phyloP scores from a whole-genome alignment of 2,329 filamentous ascomycete species.

The Aphanocladium album region DNA sequence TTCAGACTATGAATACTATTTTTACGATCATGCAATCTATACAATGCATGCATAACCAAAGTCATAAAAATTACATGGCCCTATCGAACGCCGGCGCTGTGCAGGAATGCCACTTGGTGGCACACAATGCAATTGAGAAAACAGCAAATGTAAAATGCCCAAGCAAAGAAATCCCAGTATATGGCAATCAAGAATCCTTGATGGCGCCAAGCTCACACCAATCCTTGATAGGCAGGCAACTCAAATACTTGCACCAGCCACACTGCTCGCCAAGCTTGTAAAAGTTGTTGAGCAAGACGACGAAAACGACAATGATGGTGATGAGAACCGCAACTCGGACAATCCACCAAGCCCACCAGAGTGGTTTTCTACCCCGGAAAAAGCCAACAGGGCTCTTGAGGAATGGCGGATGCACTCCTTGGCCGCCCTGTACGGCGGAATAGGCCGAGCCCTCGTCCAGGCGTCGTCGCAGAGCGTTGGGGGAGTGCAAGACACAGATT shows the following conservation, averaged over 20 bases:
- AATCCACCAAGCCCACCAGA: conserved; percentile 99
- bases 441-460: conserved; percentile 71
- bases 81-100: conserved; percentile 30
- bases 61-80: conserved; percentile 1
- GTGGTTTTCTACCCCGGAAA: conserved; percentile 84
- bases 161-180: conserved; percentile 7
- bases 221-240: conserved; percentile 70
- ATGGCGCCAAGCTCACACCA: conserved; percentile 57
- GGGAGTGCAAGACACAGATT: conserved; percentile 82
- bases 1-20: no score
- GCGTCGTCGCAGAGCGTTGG: conserved; percentile 68
- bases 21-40: neutral
- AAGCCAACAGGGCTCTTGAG: conserved; percentile 65
- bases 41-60: neutral
- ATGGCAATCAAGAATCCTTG: conserved; percentile 15
- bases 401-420: conserved; percentile 47
- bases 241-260: conserved; percentile 91
- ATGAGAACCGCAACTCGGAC: conserved; percentile 74
- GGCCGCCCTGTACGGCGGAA: conserved; percentile 55
- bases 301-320: conserved; percentile 77
- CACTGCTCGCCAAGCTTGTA: conserved; percentile 74
- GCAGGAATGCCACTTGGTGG: conserved; percentile 17
- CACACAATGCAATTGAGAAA: conserved; percentile 11
- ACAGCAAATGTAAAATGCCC: conserved; percentile 4
- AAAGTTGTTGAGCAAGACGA: conserved; percentile 85